Percentiles rank a stretch among this genome's conserved stretches.
Evolutionary conservation across 2,329 filamentous ascomycete species (phyloP).

Genomic region (Ophiostoma piceae): DNA sequence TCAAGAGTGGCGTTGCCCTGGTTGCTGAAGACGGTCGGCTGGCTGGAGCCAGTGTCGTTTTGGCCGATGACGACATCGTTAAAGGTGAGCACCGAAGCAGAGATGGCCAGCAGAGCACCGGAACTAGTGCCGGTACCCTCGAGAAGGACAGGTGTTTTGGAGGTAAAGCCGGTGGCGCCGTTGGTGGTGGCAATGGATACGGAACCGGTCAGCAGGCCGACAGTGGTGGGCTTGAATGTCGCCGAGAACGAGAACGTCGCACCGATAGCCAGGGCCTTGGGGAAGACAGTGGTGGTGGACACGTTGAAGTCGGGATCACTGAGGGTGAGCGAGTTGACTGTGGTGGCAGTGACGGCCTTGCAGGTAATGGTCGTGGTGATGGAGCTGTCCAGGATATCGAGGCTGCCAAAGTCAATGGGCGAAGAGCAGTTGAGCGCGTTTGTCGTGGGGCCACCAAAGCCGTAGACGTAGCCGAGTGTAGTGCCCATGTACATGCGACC

Average conservation of each 20-base stretch:
- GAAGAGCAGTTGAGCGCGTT: slow-evolving; percentile 50
- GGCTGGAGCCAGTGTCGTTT: slow-evolving; percentile 35
- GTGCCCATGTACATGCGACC: slow-evolving; percentile 52
- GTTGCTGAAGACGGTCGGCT: slow-evolving; percentile 47
- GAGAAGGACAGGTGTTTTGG: slow-evolving; percentile 43
- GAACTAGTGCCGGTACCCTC: slow-evolving; percentile 46
- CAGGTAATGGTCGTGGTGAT: slow-evolving; percentile 41
- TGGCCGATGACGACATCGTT: slow-evolving; percentile 44
- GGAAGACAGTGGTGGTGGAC: slow-evolving; percentile 32
- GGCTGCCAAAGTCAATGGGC: slow-evolving; percentile 42
- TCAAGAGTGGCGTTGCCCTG: slow-evolving; percentile 44
- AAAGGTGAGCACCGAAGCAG: slow-evolving; percentile 47
- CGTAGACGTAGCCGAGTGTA: slow-evolving; percentile 48
- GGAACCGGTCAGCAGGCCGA: slow-evolving; percentile 46
- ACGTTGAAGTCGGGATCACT: slow-evolving; percentile 34
- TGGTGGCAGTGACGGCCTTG: slow-evolving; percentile 42
- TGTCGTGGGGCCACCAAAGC: slow-evolving; percentile 52
- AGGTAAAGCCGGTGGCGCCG: slow-evolving; percentile 42
- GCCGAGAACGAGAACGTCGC: slow-evolving; percentile 41
- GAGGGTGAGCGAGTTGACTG: slow-evolving; percentile 39
- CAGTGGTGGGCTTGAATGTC: slow-evolving; percentile 41
- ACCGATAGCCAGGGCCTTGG: slow-evolving; percentile 35
- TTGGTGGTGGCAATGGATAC: slow-evolving; percentile 48
- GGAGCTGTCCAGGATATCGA: slow-evolving; percentile 38
- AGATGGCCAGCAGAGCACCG: slow-evolving; percentile 42